Evolutionary conservation across 257 asterid species (phyloP).

Genomic region (Paulownia fortunei): DNA sequence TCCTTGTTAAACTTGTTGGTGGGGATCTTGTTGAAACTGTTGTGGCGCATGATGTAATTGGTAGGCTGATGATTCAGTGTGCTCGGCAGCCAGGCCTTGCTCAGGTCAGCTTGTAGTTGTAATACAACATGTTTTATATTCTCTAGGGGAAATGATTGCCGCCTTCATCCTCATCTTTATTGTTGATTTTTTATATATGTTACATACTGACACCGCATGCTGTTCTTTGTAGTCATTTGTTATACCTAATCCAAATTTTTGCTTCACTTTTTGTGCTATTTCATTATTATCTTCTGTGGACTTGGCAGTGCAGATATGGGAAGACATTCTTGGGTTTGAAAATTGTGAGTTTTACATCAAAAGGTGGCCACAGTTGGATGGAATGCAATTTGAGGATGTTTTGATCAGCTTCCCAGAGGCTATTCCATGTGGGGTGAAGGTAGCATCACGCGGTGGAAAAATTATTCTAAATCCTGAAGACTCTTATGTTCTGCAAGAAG

Average conservation of each 20-base stretch:
- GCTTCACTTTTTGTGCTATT: constrained; percentile 18
- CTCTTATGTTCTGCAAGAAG: constrained; percentile 79
- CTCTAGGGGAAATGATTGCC: not conserved
- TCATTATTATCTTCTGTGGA: constrained; percentile 24
- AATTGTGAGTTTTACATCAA: constrained; percentile 90
- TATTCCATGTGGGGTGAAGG: constrained; percentile 91
- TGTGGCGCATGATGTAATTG: constrained; percentile 94
- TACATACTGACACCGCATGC: not conserved
- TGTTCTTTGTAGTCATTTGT: not conserved
- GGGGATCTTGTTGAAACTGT: constrained; percentile 94
- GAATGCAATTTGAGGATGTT: constrained; percentile 87
- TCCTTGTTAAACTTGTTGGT: constrained; percentile 89
- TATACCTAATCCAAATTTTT: constrained; percentile 5
- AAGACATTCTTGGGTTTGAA: constrained; percentile 93
- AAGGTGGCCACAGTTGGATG: constrained; percentile 83
- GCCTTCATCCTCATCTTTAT: constrained; percentile 13
- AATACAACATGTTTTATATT: constrained; percentile 1
- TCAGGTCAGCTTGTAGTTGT: constrained; percentile 62
- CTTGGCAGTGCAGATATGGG: constrained; percentile 75
- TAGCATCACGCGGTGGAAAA: constrained; percentile 81
- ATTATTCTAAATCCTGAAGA: constrained; percentile 86
- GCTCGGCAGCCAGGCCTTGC: constrained; percentile 98
- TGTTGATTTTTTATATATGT: constrained; percentile 6
- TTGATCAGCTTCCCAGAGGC: constrained; percentile 89
- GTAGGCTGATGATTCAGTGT: constrained; percentile 93